Percentiles rank a stretch among this genome's conserved stretches.
These are phyloP conservation scores for Adenanthera pavonina DNA, from an alignment of 306 rosid genomes.

Conservation along the genomic window DNA sequence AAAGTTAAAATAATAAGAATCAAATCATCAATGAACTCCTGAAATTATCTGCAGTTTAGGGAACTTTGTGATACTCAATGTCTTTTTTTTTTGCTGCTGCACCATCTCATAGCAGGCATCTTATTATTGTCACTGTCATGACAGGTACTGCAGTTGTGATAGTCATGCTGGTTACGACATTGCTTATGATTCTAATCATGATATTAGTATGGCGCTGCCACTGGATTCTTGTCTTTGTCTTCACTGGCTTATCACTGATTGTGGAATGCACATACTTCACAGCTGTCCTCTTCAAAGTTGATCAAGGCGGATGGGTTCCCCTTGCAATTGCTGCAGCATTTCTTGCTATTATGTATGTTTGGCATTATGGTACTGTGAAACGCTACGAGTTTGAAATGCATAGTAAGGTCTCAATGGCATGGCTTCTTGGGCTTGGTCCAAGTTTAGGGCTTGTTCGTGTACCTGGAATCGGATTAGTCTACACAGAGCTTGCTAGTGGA, in stretches of 20 bases:
- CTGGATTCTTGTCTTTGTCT: constrained; percentile 75
- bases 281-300: constrained; percentile 83
- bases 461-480: constrained; percentile 93
- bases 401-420: constrained; percentile 94
- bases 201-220: constrained; percentile 94
- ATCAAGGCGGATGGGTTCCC: constrained; percentile 97
- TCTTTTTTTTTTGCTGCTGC: constrained; percentile 23
- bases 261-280: constrained; percentile 91
- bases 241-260: constrained; percentile 65
- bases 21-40: background rate
- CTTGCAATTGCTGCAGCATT: constrained; percentile 81
- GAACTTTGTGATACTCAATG: constrained; percentile 15
- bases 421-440: constrained; percentile 97
- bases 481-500: constrained; percentile 93
- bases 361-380: constrained; percentile 86
- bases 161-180: constrained; percentile 89
- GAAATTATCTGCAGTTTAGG: constrained; percentile 8
- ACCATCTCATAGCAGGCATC: too few relatives aligned
- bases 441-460: constrained; percentile 97
- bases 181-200: constrained; percentile 87
- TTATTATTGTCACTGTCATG: constrained; percentile 17
- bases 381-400: constrained; percentile 88
- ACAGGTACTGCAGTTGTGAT: constrained; percentile 90
- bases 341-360: constrained; percentile 75
- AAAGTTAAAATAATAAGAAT: background rate